phyloP scores from a whole-genome alignment of 176 grass and related monocot species.

The Tillandsia fasciculata region DNA sequence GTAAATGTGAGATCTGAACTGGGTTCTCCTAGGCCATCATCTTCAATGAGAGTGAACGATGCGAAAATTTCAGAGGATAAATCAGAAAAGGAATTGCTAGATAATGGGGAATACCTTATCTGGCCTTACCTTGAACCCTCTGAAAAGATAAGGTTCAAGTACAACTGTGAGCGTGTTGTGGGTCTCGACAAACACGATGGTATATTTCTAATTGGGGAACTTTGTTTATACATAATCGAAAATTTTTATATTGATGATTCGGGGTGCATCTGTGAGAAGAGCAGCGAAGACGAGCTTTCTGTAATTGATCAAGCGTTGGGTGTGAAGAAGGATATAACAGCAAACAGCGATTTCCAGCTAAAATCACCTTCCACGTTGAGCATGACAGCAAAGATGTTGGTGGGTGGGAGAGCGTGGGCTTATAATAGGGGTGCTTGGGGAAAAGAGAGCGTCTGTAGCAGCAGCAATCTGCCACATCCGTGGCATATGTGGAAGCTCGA shows the following conservation, averaged over 20 bases:
- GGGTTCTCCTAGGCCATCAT: conserved; percentile 52
- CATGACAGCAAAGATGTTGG: conserved; percentile 34
- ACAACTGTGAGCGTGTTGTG: conserved; percentile 93
- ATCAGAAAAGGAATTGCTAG: conserved; percentile 77
- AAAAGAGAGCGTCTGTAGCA: conserved; percentile 83
- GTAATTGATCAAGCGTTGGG: conserved; percentile 98
- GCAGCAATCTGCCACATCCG: conserved; percentile 73
- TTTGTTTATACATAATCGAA: conserved; percentile 94
- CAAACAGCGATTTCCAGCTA: conserved; percentile 60
- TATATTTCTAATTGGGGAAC: conserved; percentile 95
- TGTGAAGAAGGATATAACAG: conserved; percentile 84
- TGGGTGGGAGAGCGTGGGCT: conserved; percentile 94
- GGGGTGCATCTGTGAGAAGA: conserved; percentile 90
- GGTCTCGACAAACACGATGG: conserved; percentile 95
- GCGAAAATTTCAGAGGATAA: conserved; percentile 72
- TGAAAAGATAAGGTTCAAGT: conserved; percentile 84
- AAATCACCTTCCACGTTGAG: conserved; percentile 66
- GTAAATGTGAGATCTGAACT: conserved; percentile 62
- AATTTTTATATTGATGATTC: conserved; percentile 95
- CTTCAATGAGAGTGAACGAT: conserved; percentile 57
- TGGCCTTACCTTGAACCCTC: conserved; percentile 91
- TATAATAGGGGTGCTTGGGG: conserved; percentile 98
- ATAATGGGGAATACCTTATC: conserved; percentile 97
- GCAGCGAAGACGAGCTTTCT: conserved; percentile 81
- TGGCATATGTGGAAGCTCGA: conserved; percentile 99